Percentiles rank a stretch among this genome's conserved stretches.
phyloP scores from a whole-genome alignment of 2,329 filamentous ascomycete genomes.

The Paramyrothecium roridum region DNA sequence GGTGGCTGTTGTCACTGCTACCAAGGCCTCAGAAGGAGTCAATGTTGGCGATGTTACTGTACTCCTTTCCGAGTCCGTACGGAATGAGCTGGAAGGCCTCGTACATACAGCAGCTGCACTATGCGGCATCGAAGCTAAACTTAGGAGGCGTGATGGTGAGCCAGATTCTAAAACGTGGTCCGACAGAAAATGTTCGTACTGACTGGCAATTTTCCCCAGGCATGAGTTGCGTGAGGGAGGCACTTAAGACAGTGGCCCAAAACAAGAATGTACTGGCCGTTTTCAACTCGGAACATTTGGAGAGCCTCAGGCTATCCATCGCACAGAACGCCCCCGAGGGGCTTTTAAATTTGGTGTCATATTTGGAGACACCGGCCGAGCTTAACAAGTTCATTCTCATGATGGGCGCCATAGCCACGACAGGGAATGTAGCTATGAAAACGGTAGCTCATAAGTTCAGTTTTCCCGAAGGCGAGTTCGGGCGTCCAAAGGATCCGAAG shows the following conservation, averaged over 20 bases:
- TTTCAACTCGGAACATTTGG: no score
- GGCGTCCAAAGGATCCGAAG: not conserved
- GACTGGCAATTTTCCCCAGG: not conserved
- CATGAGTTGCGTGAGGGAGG: not conserved
- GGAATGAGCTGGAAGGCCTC: not conserved
- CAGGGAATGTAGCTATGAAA: no score
- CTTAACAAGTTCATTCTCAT: no score
- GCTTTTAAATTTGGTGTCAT: no score
- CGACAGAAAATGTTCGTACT: not conserved
- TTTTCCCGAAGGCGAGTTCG: not conserved
- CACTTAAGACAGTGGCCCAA: not conserved
- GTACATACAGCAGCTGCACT: not conserved
- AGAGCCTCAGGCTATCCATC: no score
- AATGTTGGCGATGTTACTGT: not conserved
- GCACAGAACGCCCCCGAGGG: no score
- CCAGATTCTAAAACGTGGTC: not conserved
- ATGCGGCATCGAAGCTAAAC: not conserved
- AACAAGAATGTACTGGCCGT: no score
- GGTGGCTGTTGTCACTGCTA: not conserved
- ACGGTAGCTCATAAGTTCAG: not conserved
- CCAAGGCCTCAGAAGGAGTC: not conserved
- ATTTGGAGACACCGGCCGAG: no score
- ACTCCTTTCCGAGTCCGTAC: not conserved
- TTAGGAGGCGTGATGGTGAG: not conserved
- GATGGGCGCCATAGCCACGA: no score